These are phyloP conservation scores for Prunus yedoensis DNA, from an alignment of 331 rosid genomes.

Conservation along the genomic window DNA sequence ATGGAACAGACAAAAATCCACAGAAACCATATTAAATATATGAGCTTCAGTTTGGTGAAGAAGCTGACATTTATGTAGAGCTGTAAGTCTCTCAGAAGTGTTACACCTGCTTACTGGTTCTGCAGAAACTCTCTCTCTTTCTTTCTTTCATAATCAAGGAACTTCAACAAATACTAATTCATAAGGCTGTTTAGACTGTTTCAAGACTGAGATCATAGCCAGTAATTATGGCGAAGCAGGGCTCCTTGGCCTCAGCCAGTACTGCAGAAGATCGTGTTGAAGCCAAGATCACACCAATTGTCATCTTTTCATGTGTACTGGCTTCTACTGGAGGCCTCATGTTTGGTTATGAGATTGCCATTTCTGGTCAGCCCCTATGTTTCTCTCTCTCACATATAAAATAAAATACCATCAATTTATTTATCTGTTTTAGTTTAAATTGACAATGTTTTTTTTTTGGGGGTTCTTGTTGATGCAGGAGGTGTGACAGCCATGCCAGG, in stretches of 20 bases:
- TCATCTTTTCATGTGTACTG: slow-evolving; percentile 59
- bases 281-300: slow-evolving; percentile 53
- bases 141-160: too few species aligned
- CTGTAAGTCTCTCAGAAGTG: background rate
- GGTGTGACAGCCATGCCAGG: slow-evolving; percentile 63
- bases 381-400: background rate
- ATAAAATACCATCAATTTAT: background rate
- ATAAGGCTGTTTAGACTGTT: background rate
- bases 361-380: slow-evolving; percentile 42
- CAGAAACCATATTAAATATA: too few species aligned
- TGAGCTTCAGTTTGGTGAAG: too few species aligned
- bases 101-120: slow-evolving; percentile 5
- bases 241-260: background rate
- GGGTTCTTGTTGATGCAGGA: slow-evolving; percentile 25
- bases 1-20: too few species aligned
- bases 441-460: too few species aligned
- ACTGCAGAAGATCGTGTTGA: slow-evolving; percentile 40
- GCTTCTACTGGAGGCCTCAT: slow-evolving; percentile 75
- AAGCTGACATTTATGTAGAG: too few species aligned
- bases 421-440: background rate
- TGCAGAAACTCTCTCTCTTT: too few species aligned
- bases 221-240: slow-evolving; percentile 4
- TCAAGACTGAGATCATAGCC: background rate
- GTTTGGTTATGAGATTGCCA: slow-evolving; percentile 78
- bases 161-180: background rate